These are phyloP conservation scores for Lycium barbarum DNA, from an alignment of 257 asterid species.

Conservation along the genomic window DNA sequence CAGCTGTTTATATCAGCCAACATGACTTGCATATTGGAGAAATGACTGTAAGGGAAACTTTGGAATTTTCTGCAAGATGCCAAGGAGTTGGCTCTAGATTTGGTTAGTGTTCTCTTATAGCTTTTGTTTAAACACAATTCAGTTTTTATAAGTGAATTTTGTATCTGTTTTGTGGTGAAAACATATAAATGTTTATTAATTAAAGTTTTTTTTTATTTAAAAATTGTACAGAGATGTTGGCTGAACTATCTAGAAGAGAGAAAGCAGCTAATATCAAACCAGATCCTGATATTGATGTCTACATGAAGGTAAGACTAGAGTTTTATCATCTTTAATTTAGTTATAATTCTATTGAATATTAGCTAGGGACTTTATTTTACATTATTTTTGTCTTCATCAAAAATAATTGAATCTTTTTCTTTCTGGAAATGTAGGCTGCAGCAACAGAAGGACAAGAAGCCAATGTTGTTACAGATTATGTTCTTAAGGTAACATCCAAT, in stretches of 20 bases:
- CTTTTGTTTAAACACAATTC: background rate
- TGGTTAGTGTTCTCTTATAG: constrained; percentile 42
- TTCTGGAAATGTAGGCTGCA: constrained; percentile 42
- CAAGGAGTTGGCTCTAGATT: constrained; percentile 80
- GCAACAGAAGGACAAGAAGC: constrained; percentile 54
- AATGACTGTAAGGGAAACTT: constrained; percentile 79
- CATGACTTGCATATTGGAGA: constrained; percentile 72
- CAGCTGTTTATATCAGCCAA: constrained; percentile 75
- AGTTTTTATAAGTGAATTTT: background rate
- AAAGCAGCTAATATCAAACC: constrained; percentile 51
- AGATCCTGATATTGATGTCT: constrained; percentile 52
- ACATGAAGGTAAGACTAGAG: constrained; percentile 44
- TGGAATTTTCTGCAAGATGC: constrained; percentile 72
- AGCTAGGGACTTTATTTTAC: background rate
- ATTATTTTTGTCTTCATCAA: background rate
- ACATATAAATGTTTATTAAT: background rate
- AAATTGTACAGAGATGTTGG: constrained; percentile 46
- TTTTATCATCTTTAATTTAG: background rate
- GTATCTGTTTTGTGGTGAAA: background rate
- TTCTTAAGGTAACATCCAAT: constrained; percentile 42
- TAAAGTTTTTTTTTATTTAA: background rate
- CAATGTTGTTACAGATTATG: constrained; percentile 46
- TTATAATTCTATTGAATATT: background rate
- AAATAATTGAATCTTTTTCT: background rate
- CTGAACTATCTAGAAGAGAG: constrained; percentile 54